Evolutionary conservation across 2,329 filamentous ascomycete species (phyloP).

Genomic region (Fusarium veterinarium): DNA sequence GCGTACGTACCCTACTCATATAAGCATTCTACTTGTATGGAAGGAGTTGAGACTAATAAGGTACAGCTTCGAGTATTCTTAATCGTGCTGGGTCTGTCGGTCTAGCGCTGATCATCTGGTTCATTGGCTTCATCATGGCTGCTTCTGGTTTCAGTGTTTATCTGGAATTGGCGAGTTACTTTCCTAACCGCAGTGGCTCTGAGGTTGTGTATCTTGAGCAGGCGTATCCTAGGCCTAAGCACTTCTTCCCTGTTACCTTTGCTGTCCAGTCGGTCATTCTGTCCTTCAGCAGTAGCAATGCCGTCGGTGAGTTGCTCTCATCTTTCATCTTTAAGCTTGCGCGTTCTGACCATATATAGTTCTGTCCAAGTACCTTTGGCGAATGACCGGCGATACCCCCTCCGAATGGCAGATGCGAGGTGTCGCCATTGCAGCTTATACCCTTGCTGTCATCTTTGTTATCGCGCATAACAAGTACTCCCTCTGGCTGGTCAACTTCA

Average conservation of each 20-base stretch:
- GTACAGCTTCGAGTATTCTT: slow-evolving; percentile 59
- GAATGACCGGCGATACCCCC: slow-evolving; percentile 61
- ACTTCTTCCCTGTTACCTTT: slow-evolving; percentile 73
- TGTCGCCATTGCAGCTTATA: slow-evolving; percentile 73
- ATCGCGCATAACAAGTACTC: slow-evolving; percentile 68
- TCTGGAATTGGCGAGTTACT: slow-evolving; percentile 72
- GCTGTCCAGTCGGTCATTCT: slow-evolving; percentile 72
- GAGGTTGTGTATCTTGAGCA: slow-evolving; percentile 78
- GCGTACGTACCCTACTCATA: slow-evolving; percentile 55
- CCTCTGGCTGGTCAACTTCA: slow-evolving; percentile 64
- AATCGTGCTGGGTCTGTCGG: slow-evolving; percentile 70
- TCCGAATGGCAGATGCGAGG: slow-evolving; percentile 75
- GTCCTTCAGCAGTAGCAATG: slow-evolving; percentile 74
- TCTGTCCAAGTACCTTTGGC: slow-evolving; percentile 71
- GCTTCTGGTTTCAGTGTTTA: slow-evolving; percentile 67
- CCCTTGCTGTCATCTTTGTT: slow-evolving; percentile 66
- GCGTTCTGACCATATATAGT: slow-evolving; percentile 51
- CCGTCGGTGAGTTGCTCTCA: slow-evolving; percentile 53
- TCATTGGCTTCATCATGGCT: slow-evolving; percentile 70
- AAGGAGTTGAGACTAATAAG: rapidly evolving
- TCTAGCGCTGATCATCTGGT: slow-evolving; percentile 72
- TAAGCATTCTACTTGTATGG: rapidly evolving
- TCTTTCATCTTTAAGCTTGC: rapidly evolving
- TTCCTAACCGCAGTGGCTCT: slow-evolving; percentile 73
- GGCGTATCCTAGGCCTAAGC: slow-evolving; percentile 71